These are phyloP conservation scores for Cladorrhinum sp. DNA, from an alignment of 2,329 filamentous ascomycete species.

Conservation along the genomic window DNA sequence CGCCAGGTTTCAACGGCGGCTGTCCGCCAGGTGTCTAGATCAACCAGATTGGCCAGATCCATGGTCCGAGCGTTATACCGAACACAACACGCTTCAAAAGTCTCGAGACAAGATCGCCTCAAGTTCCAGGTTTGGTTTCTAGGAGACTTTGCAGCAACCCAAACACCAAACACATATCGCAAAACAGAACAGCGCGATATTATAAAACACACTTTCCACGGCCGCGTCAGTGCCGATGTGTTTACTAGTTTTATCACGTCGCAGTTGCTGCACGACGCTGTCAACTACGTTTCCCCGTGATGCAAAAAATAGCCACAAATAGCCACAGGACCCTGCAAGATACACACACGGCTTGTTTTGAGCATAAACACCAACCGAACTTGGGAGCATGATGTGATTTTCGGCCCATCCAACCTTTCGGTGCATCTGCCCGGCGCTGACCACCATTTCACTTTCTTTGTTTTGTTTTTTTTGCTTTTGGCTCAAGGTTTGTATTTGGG, in stretches of 20 bases:
- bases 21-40: slow-evolving; percentile 19
- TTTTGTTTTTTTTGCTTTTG: neutral
- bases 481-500: neutral
- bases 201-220: neutral
- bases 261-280: slow-evolving; percentile 8
- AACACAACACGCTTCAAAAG: slow-evolving; percentile 18
- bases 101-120: slow-evolving; percentile 15
- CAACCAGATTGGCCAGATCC: slow-evolving; percentile 16
- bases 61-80: slow-evolving; percentile 14
- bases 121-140: too few species aligned
- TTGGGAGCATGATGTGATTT: neutral
- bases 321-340: neutral
- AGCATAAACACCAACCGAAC: neutral
- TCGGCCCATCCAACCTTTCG: neutral
- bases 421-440: neutral
- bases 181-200: neutral
- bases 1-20: slow-evolving; percentile 7
- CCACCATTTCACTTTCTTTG: neutral
- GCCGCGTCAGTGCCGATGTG: neutral
- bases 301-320: slow-evolving; percentile 4
- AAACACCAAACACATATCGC: neutral
- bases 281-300: neutral
- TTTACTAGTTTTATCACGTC: slow-evolving; percentile 4
- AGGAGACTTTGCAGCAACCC: neutral
- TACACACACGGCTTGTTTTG: neutral